Evolutionary conservation across 345 rosid genomes (phyloP).

Genomic region (Tarenaya hassleriana): DNA sequence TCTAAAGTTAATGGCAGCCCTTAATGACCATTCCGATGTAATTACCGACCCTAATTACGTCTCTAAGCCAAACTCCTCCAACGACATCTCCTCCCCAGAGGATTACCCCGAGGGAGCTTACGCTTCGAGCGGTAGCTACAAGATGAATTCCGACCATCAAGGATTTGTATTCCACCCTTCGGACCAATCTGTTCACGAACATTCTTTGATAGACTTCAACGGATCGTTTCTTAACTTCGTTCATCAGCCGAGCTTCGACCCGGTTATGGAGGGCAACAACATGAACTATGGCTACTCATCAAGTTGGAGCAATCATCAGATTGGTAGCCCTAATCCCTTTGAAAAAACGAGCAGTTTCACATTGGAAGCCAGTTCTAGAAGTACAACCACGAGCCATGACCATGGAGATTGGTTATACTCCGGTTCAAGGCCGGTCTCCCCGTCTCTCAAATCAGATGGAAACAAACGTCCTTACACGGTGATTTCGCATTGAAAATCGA

Average conservation of each 20-base stretch:
- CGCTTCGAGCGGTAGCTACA: constrained; percentile 43
- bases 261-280: constrained; percentile 15
- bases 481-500: neutral
- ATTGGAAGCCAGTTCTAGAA: constrained; percentile 12
- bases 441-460: constrained; percentile 25
- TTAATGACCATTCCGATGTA: constrained; percentile 10
- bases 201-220: constrained; percentile 55
- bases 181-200: constrained; percentile 25
- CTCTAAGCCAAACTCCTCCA: constrained; percentile 15
- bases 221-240: constrained; percentile 55
- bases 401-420: constrained; percentile 50
- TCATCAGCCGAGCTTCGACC: constrained; percentile 19
- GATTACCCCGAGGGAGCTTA: constrained; percentile 20
- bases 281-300: constrained; percentile 16
- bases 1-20: constrained; percentile 16
- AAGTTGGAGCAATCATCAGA: constrained; percentile 27
- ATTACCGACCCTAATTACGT: constrained; percentile 15
- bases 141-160: constrained; percentile 31
- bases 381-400: constrained; percentile 18
- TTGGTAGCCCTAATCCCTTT: constrained; percentile 30
- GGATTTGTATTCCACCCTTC: constrained; percentile 34
- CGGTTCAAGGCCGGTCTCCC: constrained; percentile 33
- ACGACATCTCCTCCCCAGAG: constrained; percentile 32
- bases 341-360: constrained; percentile 32
- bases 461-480: constrained; percentile 53